Base-by-base conservation (phyloP, 1,284 basidiomycete species). In the Macrocystidia cucumis region DNA sequence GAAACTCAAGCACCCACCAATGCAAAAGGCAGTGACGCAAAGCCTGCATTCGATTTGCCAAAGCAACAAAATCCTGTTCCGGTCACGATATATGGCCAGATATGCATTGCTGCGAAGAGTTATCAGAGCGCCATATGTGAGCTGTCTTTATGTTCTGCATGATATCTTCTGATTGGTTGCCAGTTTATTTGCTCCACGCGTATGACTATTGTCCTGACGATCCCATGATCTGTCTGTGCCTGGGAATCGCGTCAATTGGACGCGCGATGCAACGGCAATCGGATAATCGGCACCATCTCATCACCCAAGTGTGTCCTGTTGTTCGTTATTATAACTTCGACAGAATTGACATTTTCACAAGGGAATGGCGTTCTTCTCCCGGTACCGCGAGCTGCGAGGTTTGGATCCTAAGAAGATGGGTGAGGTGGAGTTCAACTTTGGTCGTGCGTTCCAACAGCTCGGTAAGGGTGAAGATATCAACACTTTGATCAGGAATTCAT, bases 391-490 rank as follows among this genome's bases (percentile, higher is more conserved):
- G 12, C 49, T 84, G 22, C 65, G 73, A 30, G 60, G 66, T 39
- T 50, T 46, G 0, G 58, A 65, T 23, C 52, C 59, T 2, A 56
- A 60, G n/a, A 74, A 76, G 32, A 41, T 67, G 9, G 69, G 74
- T 29, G 88, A 92, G 51, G 81, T 92, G 1, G 91, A 97, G 45
- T 98, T 81, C 59, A 98, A 98, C 54, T 87, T 90, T 52, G 95
- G 84, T 0, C 67, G 95, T 28, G 74, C 80, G 0, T 96, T 96
- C 53, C 93, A 98, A 52, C 85, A 91, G 38, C 65, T 98, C 9
- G 88, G 91, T 91, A 50, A 47, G 63, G 34, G 5, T 26, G n/a
- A n/a, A n/a, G n/a, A n/a, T n/a, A n/a, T n/a, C n/a, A n/a, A n/a
- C n/a, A n/a, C 33, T 29, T 29, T 12, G 9, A 32, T 34, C 11